phyloP scores from a whole-genome alignment of 257 asterid genomes.

The Phtheirospermum japonicum region DNA sequence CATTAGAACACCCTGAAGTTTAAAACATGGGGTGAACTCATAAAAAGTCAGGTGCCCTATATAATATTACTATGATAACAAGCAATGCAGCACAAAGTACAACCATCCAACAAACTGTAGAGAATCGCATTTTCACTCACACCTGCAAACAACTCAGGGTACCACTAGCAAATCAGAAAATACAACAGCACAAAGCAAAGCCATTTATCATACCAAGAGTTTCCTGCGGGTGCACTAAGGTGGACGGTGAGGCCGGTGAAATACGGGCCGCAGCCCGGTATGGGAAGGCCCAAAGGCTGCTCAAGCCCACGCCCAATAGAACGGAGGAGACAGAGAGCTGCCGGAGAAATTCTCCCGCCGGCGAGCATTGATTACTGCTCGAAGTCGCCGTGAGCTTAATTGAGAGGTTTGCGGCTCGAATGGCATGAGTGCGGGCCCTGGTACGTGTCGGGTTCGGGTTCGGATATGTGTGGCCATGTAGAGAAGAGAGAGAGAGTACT shows the following conservation, averaged over 20 bases:
- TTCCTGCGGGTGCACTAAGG: constrained; percentile 28
- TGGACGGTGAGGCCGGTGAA: constrained; percentile 25
- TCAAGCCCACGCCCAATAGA: constrained; percentile 41
- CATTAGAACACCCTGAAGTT: too few species aligned
- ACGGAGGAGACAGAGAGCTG: constrained; percentile 43
- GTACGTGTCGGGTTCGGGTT: constrained; percentile 25
- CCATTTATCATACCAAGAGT: constrained; percentile 32
- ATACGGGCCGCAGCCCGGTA: constrained; percentile 39
- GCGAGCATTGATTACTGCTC: constrained; percentile 21
- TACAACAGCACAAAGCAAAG: constrained; percentile 24
- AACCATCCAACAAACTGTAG: neutral
- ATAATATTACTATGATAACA: too few species aligned
- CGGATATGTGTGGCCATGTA: constrained; percentile 13
- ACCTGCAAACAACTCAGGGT: neutral
- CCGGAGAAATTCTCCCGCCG: constrained; percentile 43
- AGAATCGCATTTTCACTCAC: neutral
- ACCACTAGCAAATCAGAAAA: constrained; percentile 14
- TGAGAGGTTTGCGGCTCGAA: constrained; percentile 19
- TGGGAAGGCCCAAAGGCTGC: constrained; percentile 41
- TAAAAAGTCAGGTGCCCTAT: too few species aligned
- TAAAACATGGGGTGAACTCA: too few species aligned
- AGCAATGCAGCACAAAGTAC: neutral
- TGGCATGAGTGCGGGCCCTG: constrained; percentile 10
- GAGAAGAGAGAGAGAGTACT: constrained; percentile 12
- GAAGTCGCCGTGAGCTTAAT: constrained; percentile 23